Conservation (phyloP, 2,329 filamentous ascomycete species). For the Colletotrichum graminicola region DNA sequence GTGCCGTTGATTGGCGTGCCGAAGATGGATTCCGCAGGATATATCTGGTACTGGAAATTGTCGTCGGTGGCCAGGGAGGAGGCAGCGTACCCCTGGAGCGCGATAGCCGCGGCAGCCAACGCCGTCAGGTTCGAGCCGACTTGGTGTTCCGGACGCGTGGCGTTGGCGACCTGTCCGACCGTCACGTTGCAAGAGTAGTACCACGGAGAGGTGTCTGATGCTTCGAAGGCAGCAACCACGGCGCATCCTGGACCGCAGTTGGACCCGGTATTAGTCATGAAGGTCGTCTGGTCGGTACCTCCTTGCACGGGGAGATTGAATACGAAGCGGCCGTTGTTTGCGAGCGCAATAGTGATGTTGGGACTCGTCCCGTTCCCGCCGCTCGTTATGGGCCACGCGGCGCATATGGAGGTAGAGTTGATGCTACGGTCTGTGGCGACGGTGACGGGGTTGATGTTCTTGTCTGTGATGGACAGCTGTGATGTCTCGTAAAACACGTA, state of each 20-base stretch:
- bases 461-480: conserved; percentile 23
- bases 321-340: conserved; percentile 33
- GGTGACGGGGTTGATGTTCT: conserved; percentile 41
- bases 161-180: conserved; percentile 51
- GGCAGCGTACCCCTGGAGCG: conserved; percentile 54
- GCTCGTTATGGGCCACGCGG: conserved; percentile 47
- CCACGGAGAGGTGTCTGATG: conserved; percentile 52
- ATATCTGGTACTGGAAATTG: conserved; percentile 53
- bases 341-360: conserved; percentile 47
- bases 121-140: conserved; percentile 52
- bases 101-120: conserved; percentile 54
- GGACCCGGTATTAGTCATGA: conserved; percentile 49
- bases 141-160: conserved; percentile 51
- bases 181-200: conserved; percentile 57
- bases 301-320: conserved; percentile 45
- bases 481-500: conserved; percentile 55
- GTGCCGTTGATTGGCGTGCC: conserved; percentile 51
- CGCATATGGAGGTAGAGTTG: conserved; percentile 48
- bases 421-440: conserved; percentile 52
- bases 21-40: conserved; percentile 56
- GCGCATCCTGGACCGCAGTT: conserved; percentile 47
- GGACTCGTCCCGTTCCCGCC: conserved; percentile 49
- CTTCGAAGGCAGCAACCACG: conserved; percentile 54
- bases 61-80: conserved; percentile 44
- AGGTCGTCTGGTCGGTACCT: conserved; percentile 53